These are phyloP conservation scores for Astragalus membranaceus DNA, from an alignment of 306 rosid genomes.

Conservation along the genomic window DNA sequence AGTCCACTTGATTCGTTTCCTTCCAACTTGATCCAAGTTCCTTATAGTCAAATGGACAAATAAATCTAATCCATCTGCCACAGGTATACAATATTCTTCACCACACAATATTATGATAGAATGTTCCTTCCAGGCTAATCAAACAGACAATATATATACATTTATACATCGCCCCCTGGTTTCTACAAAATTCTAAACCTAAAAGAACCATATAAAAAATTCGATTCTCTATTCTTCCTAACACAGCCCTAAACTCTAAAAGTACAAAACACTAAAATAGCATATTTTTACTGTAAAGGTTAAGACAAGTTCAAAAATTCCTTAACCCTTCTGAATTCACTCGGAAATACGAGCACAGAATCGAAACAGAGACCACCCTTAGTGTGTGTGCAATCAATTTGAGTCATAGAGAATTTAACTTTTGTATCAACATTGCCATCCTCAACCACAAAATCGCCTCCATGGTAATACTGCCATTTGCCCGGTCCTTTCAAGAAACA, in stretches of 20 bases:
- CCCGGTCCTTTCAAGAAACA: constrained; percentile 64
- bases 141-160: not conserved
- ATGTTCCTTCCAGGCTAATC: not conserved
- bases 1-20: not conserved
- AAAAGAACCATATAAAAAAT: constrained; percentile 34
- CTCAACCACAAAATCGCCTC: constrained; percentile 70
- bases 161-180: not conserved
- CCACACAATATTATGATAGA: constrained; percentile 4
- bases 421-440: constrained; percentile 46
- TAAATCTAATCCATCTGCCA: not conserved
- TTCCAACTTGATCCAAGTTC: not conserved
- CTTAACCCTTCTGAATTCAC: constrained; percentile 46
- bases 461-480: constrained; percentile 69
- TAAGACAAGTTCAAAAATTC: constrained; percentile 42
- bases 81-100: constrained; percentile 8
- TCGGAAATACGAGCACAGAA: constrained; percentile 65
- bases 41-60: not conserved
- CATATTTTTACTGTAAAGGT: constrained; percentile 16
- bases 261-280: not conserved
- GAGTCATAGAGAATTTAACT: constrained; percentile 84
- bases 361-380: constrained; percentile 96
- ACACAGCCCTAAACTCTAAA: constrained; percentile 26
- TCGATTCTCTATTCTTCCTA: constrained; percentile 30
- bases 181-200: constrained; percentile 24
- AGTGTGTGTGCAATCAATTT: constrained; percentile 95